Percentiles rank a stretch among this genome's conserved stretches.
These are phyloP conservation scores for Marchantia polymorpha DNA, from an alignment of 225 moss, liverwort and hornwort species.

Conservation along the genomic window DNA sequence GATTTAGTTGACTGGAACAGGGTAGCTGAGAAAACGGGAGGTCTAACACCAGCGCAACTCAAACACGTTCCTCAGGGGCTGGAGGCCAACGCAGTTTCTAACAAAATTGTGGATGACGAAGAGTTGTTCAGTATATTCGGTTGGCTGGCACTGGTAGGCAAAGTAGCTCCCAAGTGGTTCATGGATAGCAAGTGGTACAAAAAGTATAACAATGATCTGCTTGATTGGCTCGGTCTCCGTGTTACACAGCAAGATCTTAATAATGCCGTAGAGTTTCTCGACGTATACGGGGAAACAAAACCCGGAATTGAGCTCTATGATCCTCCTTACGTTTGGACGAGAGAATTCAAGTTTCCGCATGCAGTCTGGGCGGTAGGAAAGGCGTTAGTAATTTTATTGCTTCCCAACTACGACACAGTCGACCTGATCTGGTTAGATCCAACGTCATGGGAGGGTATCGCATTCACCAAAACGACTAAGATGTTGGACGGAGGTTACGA, in stretches of 20 bases:
- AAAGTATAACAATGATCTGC: constrained; percentile 63
- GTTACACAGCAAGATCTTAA: constrained; percentile 76
- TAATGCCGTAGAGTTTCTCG: constrained; percentile 84
- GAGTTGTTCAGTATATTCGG: constrained; percentile 75
- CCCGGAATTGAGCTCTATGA: constrained; percentile 75
- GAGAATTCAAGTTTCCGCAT: constrained; percentile 91
- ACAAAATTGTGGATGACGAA: constrained; percentile 74
- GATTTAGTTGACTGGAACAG: constrained; percentile 77
- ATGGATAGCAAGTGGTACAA: constrained; percentile 72
- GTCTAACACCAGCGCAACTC: constrained; percentile 92
- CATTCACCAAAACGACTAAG: constrained; percentile 80
- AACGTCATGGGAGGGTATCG: constrained; percentile 67
- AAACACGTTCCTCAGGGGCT: constrained; percentile 89
- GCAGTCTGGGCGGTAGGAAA: constrained; percentile 98
- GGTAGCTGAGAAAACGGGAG: constrained; percentile 93
- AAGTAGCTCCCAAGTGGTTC: constrained; percentile 74
- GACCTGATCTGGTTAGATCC: constrained; percentile 50
- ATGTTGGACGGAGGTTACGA: constrained; percentile 74
- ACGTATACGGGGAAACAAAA: constrained; percentile 68
- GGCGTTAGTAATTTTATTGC: constrained; percentile 65
- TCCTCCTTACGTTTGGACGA: constrained; percentile 79
- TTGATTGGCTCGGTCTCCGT: constrained; percentile 86
- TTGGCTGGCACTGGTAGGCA: constrained; percentile 72
- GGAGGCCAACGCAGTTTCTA: constrained; percentile 76
- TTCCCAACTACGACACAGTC: constrained; percentile 56